Evolutionary conservation across 2,329 filamentous ascomycete species (phyloP).

Genomic region (Coleophoma crateriformis): DNA sequence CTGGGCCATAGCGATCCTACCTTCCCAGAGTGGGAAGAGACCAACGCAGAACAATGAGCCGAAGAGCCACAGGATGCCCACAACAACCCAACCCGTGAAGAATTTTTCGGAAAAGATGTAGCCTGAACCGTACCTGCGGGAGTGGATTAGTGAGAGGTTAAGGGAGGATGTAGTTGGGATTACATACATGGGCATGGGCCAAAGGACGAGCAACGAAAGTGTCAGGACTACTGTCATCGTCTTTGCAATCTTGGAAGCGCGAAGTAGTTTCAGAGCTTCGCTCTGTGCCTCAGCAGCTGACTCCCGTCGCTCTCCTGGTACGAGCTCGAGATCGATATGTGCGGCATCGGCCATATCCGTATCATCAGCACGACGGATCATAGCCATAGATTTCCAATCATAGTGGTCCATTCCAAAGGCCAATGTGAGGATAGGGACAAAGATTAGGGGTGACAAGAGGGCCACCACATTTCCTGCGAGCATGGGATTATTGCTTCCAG

Average conservation of each 20-base stretch:
- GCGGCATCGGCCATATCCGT: constrained; percentile 60
- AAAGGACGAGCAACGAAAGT: constrained; percentile 69
- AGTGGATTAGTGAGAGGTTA: too few relatives aligned
- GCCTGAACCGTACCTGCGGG: constrained; percentile 55
- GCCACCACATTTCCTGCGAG: constrained; percentile 81
- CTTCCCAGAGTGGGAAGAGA: constrained; percentile 77
- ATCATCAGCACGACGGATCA: constrained; percentile 75
- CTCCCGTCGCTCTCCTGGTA: constrained; percentile 41
- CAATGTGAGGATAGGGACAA: constrained; percentile 72
- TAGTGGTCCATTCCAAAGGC: constrained; percentile 63
- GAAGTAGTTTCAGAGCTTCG: constrained; percentile 42
- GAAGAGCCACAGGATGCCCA: constrained; percentile 78
- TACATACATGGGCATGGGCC: constrained; percentile 75
- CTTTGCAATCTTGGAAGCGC: constrained; percentile 44
- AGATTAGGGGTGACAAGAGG: constrained; percentile 68
- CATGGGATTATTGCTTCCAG: constrained; percentile 84
- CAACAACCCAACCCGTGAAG: constrained; percentile 75
- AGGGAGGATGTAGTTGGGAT: too few relatives aligned
- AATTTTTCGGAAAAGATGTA: constrained; percentile 81
- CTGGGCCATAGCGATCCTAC: constrained; percentile 57
- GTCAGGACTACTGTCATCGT: constrained; percentile 56
- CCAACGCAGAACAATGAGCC: constrained; percentile 68
- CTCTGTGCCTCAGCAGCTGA: constrained; percentile 33
- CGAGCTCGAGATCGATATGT: constrained; percentile 59
- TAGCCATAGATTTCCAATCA: constrained; percentile 79